These are phyloP conservation scores for Candida broadrunensis DNA, from an alignment of 805 yeast species.

Conservation along the genomic window DNA sequence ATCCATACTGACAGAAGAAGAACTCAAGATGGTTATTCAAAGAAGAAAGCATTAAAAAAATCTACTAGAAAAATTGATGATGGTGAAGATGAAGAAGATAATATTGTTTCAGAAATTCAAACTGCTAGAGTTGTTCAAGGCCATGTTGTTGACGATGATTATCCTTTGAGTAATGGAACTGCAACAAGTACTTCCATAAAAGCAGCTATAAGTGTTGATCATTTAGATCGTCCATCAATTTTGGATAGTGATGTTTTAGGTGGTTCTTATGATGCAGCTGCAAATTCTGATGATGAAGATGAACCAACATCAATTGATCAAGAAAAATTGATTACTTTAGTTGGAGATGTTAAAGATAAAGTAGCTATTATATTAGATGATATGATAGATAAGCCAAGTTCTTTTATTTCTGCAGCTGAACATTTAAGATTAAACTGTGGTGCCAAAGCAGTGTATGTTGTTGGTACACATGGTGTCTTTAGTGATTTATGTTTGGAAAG, in stretches of 20 bases:
- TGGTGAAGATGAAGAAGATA: conserved; percentile 63
- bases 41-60: conserved; percentile 45
- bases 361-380: conserved; percentile 95
- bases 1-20: conserved; percentile 97
- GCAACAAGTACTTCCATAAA: conserved; percentile 1
- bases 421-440: conserved; percentile 95
- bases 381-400: conserved; percentile 92
- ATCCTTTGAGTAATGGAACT: conserved; percentile 16
- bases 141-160: conserved; percentile 91
- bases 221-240: conserved; percentile 9
- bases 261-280: conserved; percentile 70
- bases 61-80: conserved; percentile 27
- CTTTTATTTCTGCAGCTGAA: conserved; percentile 97
- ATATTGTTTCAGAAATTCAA: conserved; percentile 77
- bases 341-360: conserved; percentile 90
- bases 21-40: conserved; percentile 58
- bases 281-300: conserved; percentile 87
- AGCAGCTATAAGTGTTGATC: neutral
- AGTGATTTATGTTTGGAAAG: conserved; percentile 82
- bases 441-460: conserved; percentile 82
- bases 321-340: conserved; percentile 91
- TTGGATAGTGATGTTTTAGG: conserved; percentile 61
- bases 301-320: conserved; percentile 57
- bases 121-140: conserved; percentile 96
- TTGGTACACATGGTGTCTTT: conserved; percentile 96